phyloP scores from a whole-genome alignment of 2,329 filamentous ascomycete species.

The Fusarium sp. region DNA sequence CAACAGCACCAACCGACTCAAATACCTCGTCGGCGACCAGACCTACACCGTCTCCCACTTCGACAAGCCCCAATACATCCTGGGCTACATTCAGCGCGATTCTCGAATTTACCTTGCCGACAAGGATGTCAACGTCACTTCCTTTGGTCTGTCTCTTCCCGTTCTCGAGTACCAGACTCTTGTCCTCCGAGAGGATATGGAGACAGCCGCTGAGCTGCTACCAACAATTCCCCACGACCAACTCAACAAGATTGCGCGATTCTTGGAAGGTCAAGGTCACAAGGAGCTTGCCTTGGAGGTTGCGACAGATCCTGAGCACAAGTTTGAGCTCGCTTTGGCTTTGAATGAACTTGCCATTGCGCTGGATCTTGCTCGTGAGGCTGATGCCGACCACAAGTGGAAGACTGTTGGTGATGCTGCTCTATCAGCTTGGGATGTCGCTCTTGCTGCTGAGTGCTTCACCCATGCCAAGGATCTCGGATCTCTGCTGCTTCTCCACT shows the following conservation, averaged over 20 bases:
- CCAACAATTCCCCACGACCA: slow-evolving; percentile 88
- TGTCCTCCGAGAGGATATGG: slow-evolving; percentile 92
- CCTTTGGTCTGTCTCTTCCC: slow-evolving; percentile 88
- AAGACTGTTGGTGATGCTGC: slow-evolving; percentile 96
- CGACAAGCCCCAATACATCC: slow-evolving; percentile 92
- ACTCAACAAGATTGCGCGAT: slow-evolving; percentile 97
- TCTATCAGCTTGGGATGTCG: slow-evolving; percentile 85
- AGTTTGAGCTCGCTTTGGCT: slow-evolving; percentile 89
- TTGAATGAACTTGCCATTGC: slow-evolving; percentile 88
- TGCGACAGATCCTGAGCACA: slow-evolving; percentile 94
- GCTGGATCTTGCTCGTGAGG: slow-evolving; percentile 82
- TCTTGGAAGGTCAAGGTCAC: slow-evolving; percentile 96
- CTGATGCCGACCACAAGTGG: slow-evolving; percentile 96
- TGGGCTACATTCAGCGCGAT: slow-evolving; percentile 95
- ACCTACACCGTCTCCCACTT: slow-evolving; percentile 98
- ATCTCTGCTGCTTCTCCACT: slow-evolving; percentile 88
- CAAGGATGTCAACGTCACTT: slow-evolving; percentile 93
- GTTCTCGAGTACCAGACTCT: slow-evolving; percentile 98
- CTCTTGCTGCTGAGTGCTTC: slow-evolving; percentile 93
- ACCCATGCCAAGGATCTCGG: slow-evolving; percentile 90
- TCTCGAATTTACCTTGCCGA: slow-evolving; percentile 95
- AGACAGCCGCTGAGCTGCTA: slow-evolving; percentile 87
- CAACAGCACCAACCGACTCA: slow-evolving; percentile 94
- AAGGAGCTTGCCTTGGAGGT: slow-evolving; percentile 96
- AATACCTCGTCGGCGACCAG: slow-evolving; percentile 97